Conservation (phyloP, 2,329 filamentous ascomycete genomes). For the Cercospora brassicicola region DNA sequence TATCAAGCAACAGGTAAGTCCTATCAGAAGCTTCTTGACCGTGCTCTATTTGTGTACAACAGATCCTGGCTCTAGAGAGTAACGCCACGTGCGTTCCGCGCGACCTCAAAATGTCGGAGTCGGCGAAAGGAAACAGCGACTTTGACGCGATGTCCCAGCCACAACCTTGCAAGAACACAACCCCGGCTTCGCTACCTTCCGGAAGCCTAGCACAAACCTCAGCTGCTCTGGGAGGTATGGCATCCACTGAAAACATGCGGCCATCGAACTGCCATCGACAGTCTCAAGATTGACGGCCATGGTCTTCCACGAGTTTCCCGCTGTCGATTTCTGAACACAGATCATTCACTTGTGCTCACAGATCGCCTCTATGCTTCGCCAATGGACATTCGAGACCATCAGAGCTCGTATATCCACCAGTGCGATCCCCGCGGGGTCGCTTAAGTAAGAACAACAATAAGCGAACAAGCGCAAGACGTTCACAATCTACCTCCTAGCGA, state of each 20-base stretch:
- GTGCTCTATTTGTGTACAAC: background rate
- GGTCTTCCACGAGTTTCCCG: background rate
- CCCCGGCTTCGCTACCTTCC: background rate
- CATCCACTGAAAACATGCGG: background rate
- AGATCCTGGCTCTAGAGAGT: background rate
- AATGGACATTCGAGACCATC: background rate
- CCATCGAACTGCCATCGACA: background rate
- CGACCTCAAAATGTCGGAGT: background rate
- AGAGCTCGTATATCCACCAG: background rate
- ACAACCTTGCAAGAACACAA: background rate
- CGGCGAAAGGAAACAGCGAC: background rate
- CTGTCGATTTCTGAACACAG: background rate
- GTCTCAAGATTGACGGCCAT: background rate
- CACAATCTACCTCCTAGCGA: background rate
- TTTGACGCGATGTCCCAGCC: background rate
- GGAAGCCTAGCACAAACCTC: background rate
- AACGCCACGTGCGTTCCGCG: background rate
- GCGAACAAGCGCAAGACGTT: background rate
- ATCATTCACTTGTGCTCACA: background rate
- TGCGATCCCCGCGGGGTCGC: background rate
- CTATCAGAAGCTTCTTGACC: background rate
- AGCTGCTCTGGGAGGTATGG: background rate
- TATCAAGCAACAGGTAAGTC: background rate
- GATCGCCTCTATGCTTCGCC: background rate
- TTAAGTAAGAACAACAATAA: background rate